A percentile compares a stretch with the other conserved stretches of the same genome.
Evolutionary conservation across 2,329 filamentous ascomycete genomes (phyloP).

Genomic region (Penicillium aurantiogriseum): DNA sequence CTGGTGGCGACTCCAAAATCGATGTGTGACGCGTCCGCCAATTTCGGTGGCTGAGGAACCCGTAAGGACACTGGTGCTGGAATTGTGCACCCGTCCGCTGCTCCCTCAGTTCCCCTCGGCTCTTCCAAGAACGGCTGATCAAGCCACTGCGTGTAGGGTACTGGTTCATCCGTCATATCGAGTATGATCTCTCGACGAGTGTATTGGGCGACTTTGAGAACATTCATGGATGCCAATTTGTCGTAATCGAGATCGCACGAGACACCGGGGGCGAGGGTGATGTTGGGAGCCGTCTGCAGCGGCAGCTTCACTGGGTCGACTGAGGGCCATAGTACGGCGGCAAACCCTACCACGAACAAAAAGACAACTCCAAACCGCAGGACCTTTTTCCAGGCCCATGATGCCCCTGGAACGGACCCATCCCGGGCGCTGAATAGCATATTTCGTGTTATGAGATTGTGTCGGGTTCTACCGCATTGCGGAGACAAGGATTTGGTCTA

Average conservation of each 20-base stretch:
- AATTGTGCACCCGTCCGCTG: slow-evolving; percentile 39
- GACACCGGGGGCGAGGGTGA: slow-evolving; percentile 31
- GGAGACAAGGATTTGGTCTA: slow-evolving; percentile 11
- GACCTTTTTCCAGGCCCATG: slow-evolving; percentile 34
- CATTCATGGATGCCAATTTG: slow-evolving; percentile 23
- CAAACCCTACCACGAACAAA: slow-evolving; percentile 27
- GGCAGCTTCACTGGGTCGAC: slow-evolving; percentile 14
- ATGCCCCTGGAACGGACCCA: slow-evolving; percentile 25
- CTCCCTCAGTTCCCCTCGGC: slow-evolving; percentile 8
- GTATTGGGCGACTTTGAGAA: slow-evolving; percentile 31
- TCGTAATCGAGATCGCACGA: slow-evolving; percentile 31
- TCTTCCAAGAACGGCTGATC: slow-evolving; percentile 28
- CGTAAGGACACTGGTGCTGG: slow-evolving; percentile 48
- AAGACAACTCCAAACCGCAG: slow-evolving; percentile 30
- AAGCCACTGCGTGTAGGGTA: slow-evolving; percentile 30
- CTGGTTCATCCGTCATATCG: slow-evolving; percentile 20
- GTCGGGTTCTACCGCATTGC: slow-evolving; percentile 21
- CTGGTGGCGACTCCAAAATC: slow-evolving; percentile 60
- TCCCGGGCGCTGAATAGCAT: slow-evolving; percentile 31
- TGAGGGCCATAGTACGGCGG: slow-evolving; percentile 29
- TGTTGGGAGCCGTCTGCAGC: slow-evolving; percentile 25
- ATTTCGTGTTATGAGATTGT: not conserved
- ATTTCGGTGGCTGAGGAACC: slow-evolving; percentile 47
- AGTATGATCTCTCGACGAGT: slow-evolving; percentile 33
- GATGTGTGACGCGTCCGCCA: slow-evolving; percentile 51